These are phyloP conservation scores for Mentha longifolia DNA, from an alignment of 257 asterid genomes.

Conservation along the genomic window DNA sequence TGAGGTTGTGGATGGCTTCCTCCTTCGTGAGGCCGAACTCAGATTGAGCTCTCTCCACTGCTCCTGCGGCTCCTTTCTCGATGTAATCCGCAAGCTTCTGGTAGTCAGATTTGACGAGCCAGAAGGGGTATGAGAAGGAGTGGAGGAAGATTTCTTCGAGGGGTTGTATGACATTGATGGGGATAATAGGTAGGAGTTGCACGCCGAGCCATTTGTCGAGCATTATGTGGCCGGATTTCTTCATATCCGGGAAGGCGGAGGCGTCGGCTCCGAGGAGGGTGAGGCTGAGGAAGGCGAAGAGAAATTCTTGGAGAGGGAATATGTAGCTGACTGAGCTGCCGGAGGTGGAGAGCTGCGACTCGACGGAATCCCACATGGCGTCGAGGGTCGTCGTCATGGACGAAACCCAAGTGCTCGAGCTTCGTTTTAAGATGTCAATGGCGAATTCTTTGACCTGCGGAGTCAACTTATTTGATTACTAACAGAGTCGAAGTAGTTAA, in stretches of 20 bases:
- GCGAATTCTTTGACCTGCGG: slow-evolving; percentile 68
- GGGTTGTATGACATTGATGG: slow-evolving; percentile 60
- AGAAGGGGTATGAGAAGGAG: slow-evolving; percentile 77
- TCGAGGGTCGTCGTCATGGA: slow-evolving; percentile 62
- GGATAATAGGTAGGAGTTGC: slow-evolving; percentile 70
- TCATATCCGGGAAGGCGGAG: slow-evolving; percentile 55
- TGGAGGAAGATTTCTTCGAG: slow-evolving; percentile 79
- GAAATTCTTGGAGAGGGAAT: slow-evolving; percentile 63
- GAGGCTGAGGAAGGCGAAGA: slow-evolving; percentile 73
- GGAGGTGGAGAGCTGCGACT: slow-evolving; percentile 54
- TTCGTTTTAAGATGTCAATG: slow-evolving; percentile 60
- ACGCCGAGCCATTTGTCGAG: slow-evolving; percentile 74
- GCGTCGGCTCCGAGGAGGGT: slow-evolving; percentile 66
- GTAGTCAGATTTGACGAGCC: slow-evolving; percentile 64
- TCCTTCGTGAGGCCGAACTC: slow-evolving; percentile 67
- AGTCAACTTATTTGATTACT: neutral
- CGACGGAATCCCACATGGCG: slow-evolving; percentile 56
- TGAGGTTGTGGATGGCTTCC: slow-evolving; percentile 73
- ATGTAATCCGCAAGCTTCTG: slow-evolving; percentile 59
- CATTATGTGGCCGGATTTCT: slow-evolving; percentile 54
- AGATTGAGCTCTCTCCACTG: slow-evolving; percentile 45
- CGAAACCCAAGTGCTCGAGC: slow-evolving; percentile 73
- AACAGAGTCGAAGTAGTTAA: neutral
- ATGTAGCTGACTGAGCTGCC: slow-evolving; percentile 34
- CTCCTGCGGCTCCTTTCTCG: slow-evolving; percentile 53